Evolutionary conservation across 805 yeast species (phyloP).

Genomic region (Metschnikowia gelsemii): DNA sequence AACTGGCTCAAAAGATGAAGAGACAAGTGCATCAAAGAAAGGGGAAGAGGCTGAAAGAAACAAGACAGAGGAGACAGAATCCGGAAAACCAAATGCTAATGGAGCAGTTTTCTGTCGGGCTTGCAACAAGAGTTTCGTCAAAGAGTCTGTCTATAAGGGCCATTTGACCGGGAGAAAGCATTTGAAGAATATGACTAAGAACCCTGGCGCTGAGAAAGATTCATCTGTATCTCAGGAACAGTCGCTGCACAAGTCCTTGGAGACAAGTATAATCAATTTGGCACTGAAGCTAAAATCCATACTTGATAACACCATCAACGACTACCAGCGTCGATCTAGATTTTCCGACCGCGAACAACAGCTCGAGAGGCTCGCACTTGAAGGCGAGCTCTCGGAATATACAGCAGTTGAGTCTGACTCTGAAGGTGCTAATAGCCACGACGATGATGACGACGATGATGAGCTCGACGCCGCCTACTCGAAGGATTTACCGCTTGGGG

Average conservation of each 20-base stretch:
- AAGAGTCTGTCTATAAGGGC: slow-evolving; percentile 59
- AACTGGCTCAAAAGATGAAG: neutral
- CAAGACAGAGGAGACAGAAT: neutral
- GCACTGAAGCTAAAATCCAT: slow-evolving; percentile 38
- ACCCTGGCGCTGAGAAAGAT: neutral
- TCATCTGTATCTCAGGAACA: neutral
- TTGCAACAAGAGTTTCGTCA: slow-evolving; percentile 65
- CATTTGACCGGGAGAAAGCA: slow-evolving; percentile 81
- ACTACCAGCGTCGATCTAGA: slow-evolving; percentile 63
- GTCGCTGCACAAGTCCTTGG: slow-evolving; percentile 20
- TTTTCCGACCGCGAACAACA: slow-evolving; percentile 69
- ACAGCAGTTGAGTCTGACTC: slow-evolving; percentile 33
- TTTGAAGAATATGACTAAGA: slow-evolving; percentile 40
- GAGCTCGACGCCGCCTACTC: slow-evolving; percentile 40
- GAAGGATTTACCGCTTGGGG: slow-evolving; percentile 70
- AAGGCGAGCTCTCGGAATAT: slow-evolving; percentile 40
- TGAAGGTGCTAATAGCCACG: slow-evolving; percentile 24
- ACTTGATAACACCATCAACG: slow-evolving; percentile 51
- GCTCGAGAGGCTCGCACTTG: slow-evolving; percentile 47
- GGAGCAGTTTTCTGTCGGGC: slow-evolving; percentile 52
- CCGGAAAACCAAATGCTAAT: slow-evolving; percentile 19
- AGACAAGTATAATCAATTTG: slow-evolving; percentile 39
- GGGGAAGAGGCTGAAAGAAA: neutral
- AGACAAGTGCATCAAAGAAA: neutral
- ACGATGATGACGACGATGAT: slow-evolving; percentile 25